phyloP scores from a whole-genome alignment of 352 stramenopile genomes.

The Phytophthora tentaculata region DNA sequence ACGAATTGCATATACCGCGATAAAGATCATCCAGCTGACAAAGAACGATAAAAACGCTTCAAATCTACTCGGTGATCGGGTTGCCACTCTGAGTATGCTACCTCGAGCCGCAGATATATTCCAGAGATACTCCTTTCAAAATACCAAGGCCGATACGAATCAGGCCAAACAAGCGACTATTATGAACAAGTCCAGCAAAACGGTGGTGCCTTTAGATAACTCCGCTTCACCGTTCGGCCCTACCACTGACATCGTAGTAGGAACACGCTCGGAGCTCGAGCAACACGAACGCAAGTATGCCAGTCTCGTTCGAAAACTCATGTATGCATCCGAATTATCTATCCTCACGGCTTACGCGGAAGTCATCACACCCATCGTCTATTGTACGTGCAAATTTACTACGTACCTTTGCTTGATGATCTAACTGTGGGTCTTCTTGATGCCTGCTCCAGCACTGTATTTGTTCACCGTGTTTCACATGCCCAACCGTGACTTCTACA shows the following conservation, averaged over 20 bases:
- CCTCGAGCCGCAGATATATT: slow-evolving; percentile 12
- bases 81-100: slow-evolving; percentile 12
- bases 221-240: background rate
- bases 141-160: background rate
- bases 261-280: slow-evolving; percentile 8
- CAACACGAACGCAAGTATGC: slow-evolving; percentile 22
- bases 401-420: too few species aligned
- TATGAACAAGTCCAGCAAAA: background rate
- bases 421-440: too few species aligned
- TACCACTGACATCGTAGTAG: background rate
- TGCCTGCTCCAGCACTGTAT: slow-evolving; percentile 23
- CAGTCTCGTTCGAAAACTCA: slow-evolving; percentile 24
- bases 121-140: slow-evolving; percentile 1
- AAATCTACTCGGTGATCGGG: background rate
- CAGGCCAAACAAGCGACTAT: background rate
- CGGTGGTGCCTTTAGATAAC: background rate
- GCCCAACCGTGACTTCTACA: slow-evolving; percentile 38
- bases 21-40: slow-evolving; percentile 7
- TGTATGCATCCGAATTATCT: slow-evolving; percentile 41
- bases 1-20: slow-evolving; percentile 5
- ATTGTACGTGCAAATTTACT: slow-evolving; percentile 6
- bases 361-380: slow-evolving; percentile 25
- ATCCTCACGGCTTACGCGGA: slow-evolving; percentile 35
- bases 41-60: too few species aligned
- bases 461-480: slow-evolving; percentile 31